Percentiles rank a stretch among this genome's conserved stretches.
These are phyloP conservation scores for Oxyria digyna DNA, from an alignment of 148 eudicot genomes.

Conservation along the genomic window DNA sequence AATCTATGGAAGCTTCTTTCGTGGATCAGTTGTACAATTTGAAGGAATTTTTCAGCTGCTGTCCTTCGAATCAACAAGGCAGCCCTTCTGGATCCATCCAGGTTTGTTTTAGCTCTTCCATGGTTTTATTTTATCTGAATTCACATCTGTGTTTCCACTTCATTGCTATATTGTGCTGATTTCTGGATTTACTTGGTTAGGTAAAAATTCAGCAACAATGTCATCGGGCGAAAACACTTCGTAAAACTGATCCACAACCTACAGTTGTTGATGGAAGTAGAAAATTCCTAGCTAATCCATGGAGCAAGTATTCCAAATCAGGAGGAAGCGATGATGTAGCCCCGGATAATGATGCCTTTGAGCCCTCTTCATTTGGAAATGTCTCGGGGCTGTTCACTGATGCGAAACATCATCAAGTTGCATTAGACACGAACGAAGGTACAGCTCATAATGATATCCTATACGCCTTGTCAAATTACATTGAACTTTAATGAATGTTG, in stretches of 20 bases:
- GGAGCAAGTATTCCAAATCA: slow-evolving; percentile 62
- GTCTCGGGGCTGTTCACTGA: too few relatives aligned
- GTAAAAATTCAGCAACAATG: slow-evolving; percentile 51
- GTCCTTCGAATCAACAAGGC: slow-evolving; percentile 13
- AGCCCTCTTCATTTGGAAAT: slow-evolving; percentile 4
- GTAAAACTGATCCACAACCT: slow-evolving; percentile 22
- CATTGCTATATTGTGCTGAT: background rate
- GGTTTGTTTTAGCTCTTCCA: slow-evolving; percentile 23
- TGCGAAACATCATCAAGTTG: slow-evolving; percentile 9
- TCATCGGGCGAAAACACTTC: slow-evolving; percentile 38
- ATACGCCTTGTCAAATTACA: too few relatives aligned
- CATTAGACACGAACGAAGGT: background rate
- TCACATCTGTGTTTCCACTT: slow-evolving; percentile 3
- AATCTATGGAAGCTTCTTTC: slow-evolving; percentile 85
- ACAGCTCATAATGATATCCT: background rate
- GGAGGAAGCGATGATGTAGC: too few relatives aligned
- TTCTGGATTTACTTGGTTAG: slow-evolving; percentile 18
- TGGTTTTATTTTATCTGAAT: background rate
- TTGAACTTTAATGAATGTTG: too few relatives aligned
- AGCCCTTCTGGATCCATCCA: slow-evolving; percentile 23
- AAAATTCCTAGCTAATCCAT: slow-evolving; percentile 29
- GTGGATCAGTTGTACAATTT: slow-evolving; percentile 62
- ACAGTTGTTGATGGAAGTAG: slow-evolving; percentile 19
- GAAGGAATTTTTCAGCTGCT: slow-evolving; percentile 29
- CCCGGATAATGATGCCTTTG: too few relatives aligned